Evolutionary conservation across 768 basidiomycete genomes (phyloP).

Genomic region (Termitomyces sp.): DNA sequence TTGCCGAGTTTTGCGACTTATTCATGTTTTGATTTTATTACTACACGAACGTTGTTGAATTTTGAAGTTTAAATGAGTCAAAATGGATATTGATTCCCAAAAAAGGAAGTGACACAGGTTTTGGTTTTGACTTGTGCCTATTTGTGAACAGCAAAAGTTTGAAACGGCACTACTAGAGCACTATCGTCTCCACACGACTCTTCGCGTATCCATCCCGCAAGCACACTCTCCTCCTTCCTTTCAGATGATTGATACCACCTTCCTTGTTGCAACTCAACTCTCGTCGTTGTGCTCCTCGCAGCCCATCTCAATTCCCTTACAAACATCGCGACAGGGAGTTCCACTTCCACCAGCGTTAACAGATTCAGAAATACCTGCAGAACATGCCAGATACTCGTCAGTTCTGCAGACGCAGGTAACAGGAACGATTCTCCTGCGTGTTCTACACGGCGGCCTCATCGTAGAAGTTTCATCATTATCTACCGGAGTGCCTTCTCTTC

Average conservation of each 20-base stretch:
- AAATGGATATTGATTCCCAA: not conserved
- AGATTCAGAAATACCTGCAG: constrained; percentile 44
- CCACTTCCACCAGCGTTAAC: constrained; percentile 39
- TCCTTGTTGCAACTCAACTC: constrained; percentile 54
- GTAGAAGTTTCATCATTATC: constrained; percentile 76
- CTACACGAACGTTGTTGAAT: not conserved
- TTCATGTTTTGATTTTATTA: not conserved
- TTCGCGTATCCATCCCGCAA: not conserved
- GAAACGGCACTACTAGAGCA: not conserved
- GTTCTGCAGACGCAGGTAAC: constrained; percentile 49
- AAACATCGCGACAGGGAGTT: constrained; percentile 51
- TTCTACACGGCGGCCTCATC: constrained; percentile 68
- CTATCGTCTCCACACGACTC: not conserved
- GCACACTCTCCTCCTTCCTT: not conserved
- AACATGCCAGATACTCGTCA: constrained; percentile 69
- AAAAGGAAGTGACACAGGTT: constrained; percentile 9
- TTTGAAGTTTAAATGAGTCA: no score
- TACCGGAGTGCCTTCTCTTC: constrained; percentile 56
- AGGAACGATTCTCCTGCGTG: constrained; percentile 66
- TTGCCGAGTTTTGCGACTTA: not conserved
- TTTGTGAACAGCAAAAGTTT: not conserved
- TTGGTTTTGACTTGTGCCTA: constrained; percentile 7
- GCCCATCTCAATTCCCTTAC: constrained; percentile 45
- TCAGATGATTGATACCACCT: constrained; percentile 26
- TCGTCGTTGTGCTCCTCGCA: constrained; percentile 57